Percentiles rank a stretch among this genome's conserved stretches.
These are phyloP conservation scores for Neonectria coccinea DNA, from an alignment of 2,329 filamentous ascomycete genomes.

Conservation along the genomic window DNA sequence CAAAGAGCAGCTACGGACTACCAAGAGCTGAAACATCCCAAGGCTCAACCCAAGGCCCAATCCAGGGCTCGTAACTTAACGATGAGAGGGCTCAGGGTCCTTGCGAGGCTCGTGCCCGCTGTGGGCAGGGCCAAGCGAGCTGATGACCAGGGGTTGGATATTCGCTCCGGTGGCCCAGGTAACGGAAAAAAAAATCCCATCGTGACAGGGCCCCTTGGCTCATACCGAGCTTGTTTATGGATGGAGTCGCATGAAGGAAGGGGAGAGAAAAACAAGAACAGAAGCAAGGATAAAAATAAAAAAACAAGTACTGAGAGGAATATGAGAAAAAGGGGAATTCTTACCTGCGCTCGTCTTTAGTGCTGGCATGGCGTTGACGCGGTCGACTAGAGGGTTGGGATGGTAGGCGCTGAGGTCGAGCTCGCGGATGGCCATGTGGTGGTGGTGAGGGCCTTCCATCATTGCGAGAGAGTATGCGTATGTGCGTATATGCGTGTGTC, in stretches of 20 bases:
- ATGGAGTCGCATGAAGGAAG: conserved; percentile 16
- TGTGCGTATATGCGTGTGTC: not conserved
- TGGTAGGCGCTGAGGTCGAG: conserved; percentile 63
- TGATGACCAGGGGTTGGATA: conserved; percentile 25
- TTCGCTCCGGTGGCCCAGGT: conserved; percentile 25
- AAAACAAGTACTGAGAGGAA: conserved; percentile 4
- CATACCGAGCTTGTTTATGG: conserved; percentile 12
- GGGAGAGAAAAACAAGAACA: not conserved
- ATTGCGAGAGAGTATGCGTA: conserved; percentile 26
- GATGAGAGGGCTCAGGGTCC: conserved; percentile 9
- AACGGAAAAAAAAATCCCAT: conserved; percentile 29
- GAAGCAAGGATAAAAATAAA: conserved; percentile 4
- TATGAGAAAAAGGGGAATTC: conserved; percentile 43
- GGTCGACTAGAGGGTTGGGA: conserved; percentile 63
- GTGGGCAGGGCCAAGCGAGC: conserved; percentile 22
- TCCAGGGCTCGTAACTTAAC: not conserved
- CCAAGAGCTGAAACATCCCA: not conserved
- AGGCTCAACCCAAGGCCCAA: not conserved
- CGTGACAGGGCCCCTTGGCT: conserved; percentile 2
- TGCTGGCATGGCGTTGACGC: conserved; percentile 67
- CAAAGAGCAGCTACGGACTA: not conserved
- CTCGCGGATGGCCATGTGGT: conserved; percentile 58
- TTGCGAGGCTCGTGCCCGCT: conserved; percentile 20
- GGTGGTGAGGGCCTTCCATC: conserved; percentile 51
- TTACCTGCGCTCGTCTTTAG: conserved; percentile 71